Conservation (phyloP, 1,139 yeast genomes). For the Taphrina deformans region DNA sequence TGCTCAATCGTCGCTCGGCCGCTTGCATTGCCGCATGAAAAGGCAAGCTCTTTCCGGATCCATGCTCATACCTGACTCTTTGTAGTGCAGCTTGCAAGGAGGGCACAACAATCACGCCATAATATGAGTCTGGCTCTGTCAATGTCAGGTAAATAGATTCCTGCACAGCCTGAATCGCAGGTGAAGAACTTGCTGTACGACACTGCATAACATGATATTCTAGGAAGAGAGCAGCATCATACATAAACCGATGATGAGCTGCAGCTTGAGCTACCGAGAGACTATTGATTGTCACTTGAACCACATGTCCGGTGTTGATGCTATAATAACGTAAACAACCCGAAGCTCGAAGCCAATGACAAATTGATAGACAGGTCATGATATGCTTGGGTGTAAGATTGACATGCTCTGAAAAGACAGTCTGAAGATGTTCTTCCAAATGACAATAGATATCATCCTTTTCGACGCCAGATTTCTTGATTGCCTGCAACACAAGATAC, state of each 20-base stretch:
- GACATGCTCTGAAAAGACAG: background rate
- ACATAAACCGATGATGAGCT: conserved; percentile 30
- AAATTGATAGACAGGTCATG: background rate
- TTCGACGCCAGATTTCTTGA: background rate
- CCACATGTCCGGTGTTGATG: background rate
- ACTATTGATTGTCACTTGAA: conserved; percentile 13
- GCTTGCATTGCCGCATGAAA: conserved; percentile 55
- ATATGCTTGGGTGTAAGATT: background rate
- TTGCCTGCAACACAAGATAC: background rate
- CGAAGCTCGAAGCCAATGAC: conserved; percentile 9
- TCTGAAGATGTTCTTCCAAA: background rate
- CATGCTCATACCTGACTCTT: conserved; percentile 46
- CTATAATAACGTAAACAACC: background rate
- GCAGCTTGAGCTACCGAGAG: conserved; percentile 37
- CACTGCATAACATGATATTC: conserved; percentile 52
- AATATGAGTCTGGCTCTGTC: conserved; percentile 29
- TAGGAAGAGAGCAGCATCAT: conserved; percentile 37
- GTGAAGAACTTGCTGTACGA: conserved; percentile 49
- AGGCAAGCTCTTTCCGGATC: conserved; percentile 50
- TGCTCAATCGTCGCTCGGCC: conserved; percentile 28
- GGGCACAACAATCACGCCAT: conserved; percentile 45
- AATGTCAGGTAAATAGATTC: background rate
- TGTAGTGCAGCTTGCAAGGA: conserved; percentile 56
- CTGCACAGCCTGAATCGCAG: conserved; percentile 1
- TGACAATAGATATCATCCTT: background rate